These are phyloP conservation scores for Hyphodiscus sp. DNA, from an alignment of 2,329 filamentous ascomycete species.

Conservation along the genomic window DNA sequence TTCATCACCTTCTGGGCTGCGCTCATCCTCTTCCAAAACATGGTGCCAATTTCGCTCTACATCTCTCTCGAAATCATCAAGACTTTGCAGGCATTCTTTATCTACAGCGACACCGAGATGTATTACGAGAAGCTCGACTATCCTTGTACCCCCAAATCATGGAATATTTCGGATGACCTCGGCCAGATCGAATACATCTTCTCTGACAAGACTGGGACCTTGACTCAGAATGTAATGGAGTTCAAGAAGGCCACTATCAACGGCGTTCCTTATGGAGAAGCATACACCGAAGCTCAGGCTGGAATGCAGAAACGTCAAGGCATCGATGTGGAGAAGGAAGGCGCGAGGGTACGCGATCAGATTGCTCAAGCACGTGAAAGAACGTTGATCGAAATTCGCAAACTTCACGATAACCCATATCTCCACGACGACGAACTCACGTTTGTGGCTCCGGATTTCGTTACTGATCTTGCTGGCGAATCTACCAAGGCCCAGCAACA, in stretches of 20 bases:
- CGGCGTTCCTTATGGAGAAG: slow-evolving; percentile 92
- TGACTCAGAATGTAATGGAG: slow-evolving; percentile 95
- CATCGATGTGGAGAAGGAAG: slow-evolving; percentile 77
- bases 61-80: slow-evolving; percentile 95
- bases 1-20: slow-evolving; percentile 97
- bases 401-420: slow-evolving; percentile 83
- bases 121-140: slow-evolving; percentile 94
- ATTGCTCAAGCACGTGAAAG: slow-evolving; percentile 71
- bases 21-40: slow-evolving; percentile 93
- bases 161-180: slow-evolving; percentile 98
- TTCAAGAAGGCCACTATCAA: slow-evolving; percentile 99
- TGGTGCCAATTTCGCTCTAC: slow-evolving; percentile 96
- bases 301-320: slow-evolving; percentile 93
- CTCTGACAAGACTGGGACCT: slow-evolving; percentile 85
- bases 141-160: slow-evolving; percentile 92
- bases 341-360: slow-evolving; percentile 62
- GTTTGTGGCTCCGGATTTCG: slow-evolving; percentile 86
- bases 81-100: slow-evolving; percentile 90
- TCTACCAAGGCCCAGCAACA: slow-evolving; percentile 69
- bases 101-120: slow-evolving; percentile 94
- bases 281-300: slow-evolving; percentile 93
- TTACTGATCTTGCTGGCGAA: slow-evolving; percentile 72
- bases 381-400: slow-evolving; percentile 67
- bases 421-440: slow-evolving; percentile 84
- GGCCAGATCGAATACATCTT: slow-evolving; percentile 99